Base-by-base conservation (phyloP, 164 flowering plant genomes). In the Tetracentron sinense region DNA sequence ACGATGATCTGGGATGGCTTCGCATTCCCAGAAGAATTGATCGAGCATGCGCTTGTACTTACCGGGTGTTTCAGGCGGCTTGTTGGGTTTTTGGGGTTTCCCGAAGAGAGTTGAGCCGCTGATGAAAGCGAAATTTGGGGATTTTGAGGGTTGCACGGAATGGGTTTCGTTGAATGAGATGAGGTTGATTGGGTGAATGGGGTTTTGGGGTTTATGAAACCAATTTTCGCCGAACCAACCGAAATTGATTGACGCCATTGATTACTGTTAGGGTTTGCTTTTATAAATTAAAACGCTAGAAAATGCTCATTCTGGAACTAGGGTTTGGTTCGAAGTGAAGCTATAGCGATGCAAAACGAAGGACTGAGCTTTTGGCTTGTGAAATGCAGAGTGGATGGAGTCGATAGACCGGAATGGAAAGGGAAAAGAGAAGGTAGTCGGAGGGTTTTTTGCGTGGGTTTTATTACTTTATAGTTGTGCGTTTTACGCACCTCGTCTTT, bases 11-110 rank as follows among this genome's bases (percentile, higher is more conserved):
- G 97, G 96, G 2, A 60, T 55, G 69, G 74, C 81, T 54, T 85
- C 88, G 52, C 82, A 77, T 55, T 93, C 98, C 94, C 92, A 87
- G 73, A 69, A 80, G 80, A 69, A 87, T 59, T 83, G 88, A n/a
- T 84, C 85, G 56, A 81, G 70, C 78, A 85, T 71, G 47, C 69
- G 31, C 54, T 44, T 44, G 77, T 81, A 74, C 31, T 53, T 71
- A 0, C 82, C 84, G 8, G 91, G 81, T 25, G 74, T 28, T 1
- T 64, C 53, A 0, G 77, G 35, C 22, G 67, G 51, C 20, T 63
- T 30, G 23, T 69, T 51, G 48, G 79, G 64, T 17, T 72, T 68
- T 44, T 64, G 48, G 27, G 73, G 33, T 22, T 60, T 68, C 1
- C 26, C 42, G 65, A 64, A 69, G 27, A 58, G 62, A 26, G 54